These are phyloP conservation scores for Lobosporangium transversale DNA, from an alignment of 192 early-diverging fungal genomes.

Conservation along the genomic window DNA sequence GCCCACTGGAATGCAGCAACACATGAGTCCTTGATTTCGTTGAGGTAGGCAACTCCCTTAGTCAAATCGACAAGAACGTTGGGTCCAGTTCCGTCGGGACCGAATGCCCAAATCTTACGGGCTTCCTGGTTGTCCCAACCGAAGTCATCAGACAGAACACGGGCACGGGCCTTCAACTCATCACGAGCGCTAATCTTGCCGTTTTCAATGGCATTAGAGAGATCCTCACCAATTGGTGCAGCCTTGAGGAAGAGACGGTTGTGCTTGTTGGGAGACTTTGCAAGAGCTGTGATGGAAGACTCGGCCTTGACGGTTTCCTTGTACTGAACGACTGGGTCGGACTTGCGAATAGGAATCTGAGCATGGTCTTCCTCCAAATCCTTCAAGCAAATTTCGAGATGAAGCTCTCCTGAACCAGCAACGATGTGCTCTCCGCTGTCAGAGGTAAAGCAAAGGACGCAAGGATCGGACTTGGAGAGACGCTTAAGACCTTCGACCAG, in stretches of 20 bases:
- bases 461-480: slow-evolving; percentile 99
- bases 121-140: slow-evolving; percentile 97
- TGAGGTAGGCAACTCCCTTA: slow-evolving; percentile 97
- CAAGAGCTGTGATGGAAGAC: slow-evolving; percentile 81
- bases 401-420: slow-evolving; percentile 99
- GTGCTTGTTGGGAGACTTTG: slow-evolving; percentile 99
- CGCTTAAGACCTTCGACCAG: slow-evolving; percentile 99
- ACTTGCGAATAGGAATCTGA: slow-evolving; percentile 88
- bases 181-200: slow-evolving; percentile 90
- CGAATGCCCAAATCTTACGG: slow-evolving; percentile 96
- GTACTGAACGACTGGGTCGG: slow-evolving; percentile 95
- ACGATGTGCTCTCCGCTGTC: slow-evolving; percentile 98
- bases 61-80: slow-evolving; percentile 94
- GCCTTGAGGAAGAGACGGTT: slow-evolving; percentile 99
- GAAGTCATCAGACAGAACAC: slow-evolving; percentile 87
- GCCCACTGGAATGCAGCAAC: slow-evolving; percentile 95
- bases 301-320: slow-evolving; percentile 92
- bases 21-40: slow-evolving; percentile 99
- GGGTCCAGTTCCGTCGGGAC: slow-evolving; percentile 86
- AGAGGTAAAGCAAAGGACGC: slow-evolving; percentile 89
- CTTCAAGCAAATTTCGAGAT: slow-evolving; percentile 99
- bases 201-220: slow-evolving; percentile 80
- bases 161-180: slow-evolving; percentile 94
- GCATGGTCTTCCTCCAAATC: slow-evolving; percentile 99
- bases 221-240: slow-evolving; percentile 83